Evolutionary conservation across 805 yeast genomes (phyloP), one percentile per base, ranked within the genome.

Genomic region (Candida verbasci): DNA sequence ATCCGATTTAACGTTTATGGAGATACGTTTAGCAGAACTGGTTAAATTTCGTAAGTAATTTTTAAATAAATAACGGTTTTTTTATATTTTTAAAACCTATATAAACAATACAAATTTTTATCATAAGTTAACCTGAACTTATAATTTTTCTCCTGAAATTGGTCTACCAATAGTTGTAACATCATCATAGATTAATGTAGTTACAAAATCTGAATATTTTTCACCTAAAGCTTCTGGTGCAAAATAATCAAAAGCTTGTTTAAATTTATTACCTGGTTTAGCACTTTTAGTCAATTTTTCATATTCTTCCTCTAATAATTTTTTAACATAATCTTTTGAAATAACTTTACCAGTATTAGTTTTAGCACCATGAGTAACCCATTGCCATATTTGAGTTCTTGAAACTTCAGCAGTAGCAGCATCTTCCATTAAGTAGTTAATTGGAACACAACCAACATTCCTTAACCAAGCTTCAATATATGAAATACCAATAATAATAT

Each of bases 391-490:
- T 62, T 83, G 91, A 43, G 87, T 74, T 65, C 93, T 75, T 24
- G 89, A 80, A 26, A 84, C 94, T 62, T 84, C 94, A 27, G 93
- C 91, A 34, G 94, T 84, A 23, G 93, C 93, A 20, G 94, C 94
- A 60, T 84, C 94, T 62, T 84, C 94, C 94, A 84, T 84, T 60
- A 84, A 69, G 58, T 78, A 76, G 67, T 84, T 83, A 58, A 84
- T 84, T 47, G 94, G 91, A 42, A 82, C 89, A 71, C 93, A 84
- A 11, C 94, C 94, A 37, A 79, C 65, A 41, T 87, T 87, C 57
- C 88, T 73, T 50, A 83, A 72, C 94, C 94, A 84, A 21, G 89
- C 86, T 64, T 84, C 93, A 72, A 83, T 83, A 58, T 84, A 84
- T 45, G 81, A 77, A 47, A 84, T 65, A 29, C 93, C 93, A 59